Evolutionary conservation across 805 yeast species (phyloP).

Genomic region (Kuraishia capsulata): DNA sequence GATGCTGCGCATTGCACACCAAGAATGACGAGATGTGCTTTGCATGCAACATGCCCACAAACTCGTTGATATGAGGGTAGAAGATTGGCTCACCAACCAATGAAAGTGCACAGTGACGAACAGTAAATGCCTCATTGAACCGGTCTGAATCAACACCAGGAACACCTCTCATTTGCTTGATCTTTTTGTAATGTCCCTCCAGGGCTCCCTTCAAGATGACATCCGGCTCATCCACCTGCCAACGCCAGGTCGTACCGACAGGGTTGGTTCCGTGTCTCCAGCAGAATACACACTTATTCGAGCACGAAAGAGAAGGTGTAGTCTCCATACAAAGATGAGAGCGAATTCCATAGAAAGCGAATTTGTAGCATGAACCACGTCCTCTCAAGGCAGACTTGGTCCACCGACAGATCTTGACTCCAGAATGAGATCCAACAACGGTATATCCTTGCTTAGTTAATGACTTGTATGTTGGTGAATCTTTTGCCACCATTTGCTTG

Average conservation of each 20-base stretch:
- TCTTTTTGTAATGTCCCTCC: constrained; percentile 82
- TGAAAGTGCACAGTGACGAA: constrained; percentile 86
- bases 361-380: constrained; percentile 89
- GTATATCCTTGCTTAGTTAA: constrained; percentile 91
- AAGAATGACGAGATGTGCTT: constrained; percentile 76
- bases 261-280: constrained; percentile 98
- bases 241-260: constrained; percentile 91
- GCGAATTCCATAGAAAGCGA: constrained; percentile 82
- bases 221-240: constrained; percentile 92
- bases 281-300: constrained; percentile 92
- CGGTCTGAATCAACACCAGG: constrained; percentile 90
- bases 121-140: constrained; percentile 84
- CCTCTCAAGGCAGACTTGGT: constrained; percentile 91
- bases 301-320: constrained; percentile 88
- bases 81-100: constrained; percentile 93
- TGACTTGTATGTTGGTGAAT: constrained; percentile 82
- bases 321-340: constrained; percentile 95
- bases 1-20: constrained; percentile 96
- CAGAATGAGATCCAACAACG: constrained; percentile 89
- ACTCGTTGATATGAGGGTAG: constrained; percentile 84
- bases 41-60: constrained; percentile 71
- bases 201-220: constrained; percentile 77
- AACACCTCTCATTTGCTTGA: constrained; percentile 91
- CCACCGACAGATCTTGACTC: constrained; percentile 94
- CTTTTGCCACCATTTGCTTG: constrained; percentile 84